phyloP scores from a whole-genome alignment of 164 flowering plant species.

The Chimonanthus salicifolius region DNA sequence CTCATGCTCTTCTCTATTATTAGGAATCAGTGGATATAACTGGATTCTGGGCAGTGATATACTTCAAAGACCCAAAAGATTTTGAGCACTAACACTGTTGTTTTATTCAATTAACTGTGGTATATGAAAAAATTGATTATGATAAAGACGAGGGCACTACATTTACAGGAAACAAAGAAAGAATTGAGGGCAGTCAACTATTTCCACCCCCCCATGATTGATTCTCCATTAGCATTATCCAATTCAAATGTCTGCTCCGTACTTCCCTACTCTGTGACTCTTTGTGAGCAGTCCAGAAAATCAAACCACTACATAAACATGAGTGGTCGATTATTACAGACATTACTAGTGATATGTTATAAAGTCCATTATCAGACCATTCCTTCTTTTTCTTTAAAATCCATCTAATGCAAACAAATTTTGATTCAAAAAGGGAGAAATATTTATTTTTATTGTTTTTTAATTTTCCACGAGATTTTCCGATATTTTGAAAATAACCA shows the following conservation, averaged over 20 bases:
- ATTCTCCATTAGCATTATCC: background rate
- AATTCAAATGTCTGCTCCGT: background rate
- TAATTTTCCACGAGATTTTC: too few relatives aligned
- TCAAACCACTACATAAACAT: constrained; percentile 55
- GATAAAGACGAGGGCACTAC: background rate
- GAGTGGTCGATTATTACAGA: background rate
- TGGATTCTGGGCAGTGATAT: too few relatives aligned
- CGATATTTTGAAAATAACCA: too few relatives aligned
- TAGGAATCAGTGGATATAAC: background rate
- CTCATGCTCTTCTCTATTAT: too few relatives aligned
- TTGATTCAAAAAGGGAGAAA: too few relatives aligned
- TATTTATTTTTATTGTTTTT: too few relatives aligned
- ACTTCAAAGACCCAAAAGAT: background rate
- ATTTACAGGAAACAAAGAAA: background rate
- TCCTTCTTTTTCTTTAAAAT: too few relatives aligned
- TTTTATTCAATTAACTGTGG: background rate
- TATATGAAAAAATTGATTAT: background rate
- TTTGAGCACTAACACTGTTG: background rate
- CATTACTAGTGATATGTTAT: background rate
- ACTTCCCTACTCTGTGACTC: constrained; percentile 32
- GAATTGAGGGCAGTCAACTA: background rate
- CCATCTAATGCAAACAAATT: too few relatives aligned
- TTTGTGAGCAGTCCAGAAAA: constrained; percentile 65
- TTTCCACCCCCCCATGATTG: background rate
- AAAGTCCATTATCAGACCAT: constrained; percentile 57